These are phyloP conservation scores for Apiotrichum veenhuisii DNA, from an alignment of 1,284 basidiomycete genomes.

Conservation along the genomic window DNA sequence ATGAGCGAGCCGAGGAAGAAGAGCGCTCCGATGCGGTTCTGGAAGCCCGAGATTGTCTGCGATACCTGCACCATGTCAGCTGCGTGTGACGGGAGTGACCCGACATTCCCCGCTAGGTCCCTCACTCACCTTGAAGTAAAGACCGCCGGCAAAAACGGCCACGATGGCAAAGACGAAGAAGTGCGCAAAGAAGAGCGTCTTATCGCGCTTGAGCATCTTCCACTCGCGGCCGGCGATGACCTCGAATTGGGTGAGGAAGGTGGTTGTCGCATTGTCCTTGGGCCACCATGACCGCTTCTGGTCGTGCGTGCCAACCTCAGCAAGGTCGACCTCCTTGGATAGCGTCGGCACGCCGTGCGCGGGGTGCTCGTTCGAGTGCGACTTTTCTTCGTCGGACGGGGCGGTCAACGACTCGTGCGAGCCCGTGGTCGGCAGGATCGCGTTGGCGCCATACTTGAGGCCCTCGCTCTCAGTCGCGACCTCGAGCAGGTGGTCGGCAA, in stretches of 20 bases:
- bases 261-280: slow-evolving; percentile 50
- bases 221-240: slow-evolving; percentile 73
- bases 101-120: no score
- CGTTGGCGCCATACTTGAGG: slow-evolving; percentile 42
- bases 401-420: not conserved
- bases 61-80: slow-evolving; percentile 63
- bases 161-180: slow-evolving; percentile 63
- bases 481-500: slow-evolving; percentile 83
- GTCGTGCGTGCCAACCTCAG: not conserved
- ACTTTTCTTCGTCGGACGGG: not conserved
- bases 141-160: slow-evolving; percentile 73
- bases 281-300: slow-evolving; percentile 8
- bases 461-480: slow-evolving; percentile 62
- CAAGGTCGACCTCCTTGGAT: slow-evolving; percentile 17
- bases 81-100: slow-evolving; percentile 28
- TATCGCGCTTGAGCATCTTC: slow-evolving; percentile 74
- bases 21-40: slow-evolving; percentile 77
- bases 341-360: not conserved
- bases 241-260: slow-evolving; percentile 81
- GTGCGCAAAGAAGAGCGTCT: slow-evolving; percentile 74
- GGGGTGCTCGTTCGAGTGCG: not conserved
- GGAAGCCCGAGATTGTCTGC: slow-evolving; percentile 80
- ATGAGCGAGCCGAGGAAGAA: slow-evolving; percentile 86
- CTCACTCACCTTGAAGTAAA: slow-evolving; percentile 67
- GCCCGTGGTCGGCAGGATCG: not conserved